These are phyloP conservation scores for Oryza australiensis DNA, from an alignment of 176 grass and related monocot species.

Conservation along the genomic window DNA sequence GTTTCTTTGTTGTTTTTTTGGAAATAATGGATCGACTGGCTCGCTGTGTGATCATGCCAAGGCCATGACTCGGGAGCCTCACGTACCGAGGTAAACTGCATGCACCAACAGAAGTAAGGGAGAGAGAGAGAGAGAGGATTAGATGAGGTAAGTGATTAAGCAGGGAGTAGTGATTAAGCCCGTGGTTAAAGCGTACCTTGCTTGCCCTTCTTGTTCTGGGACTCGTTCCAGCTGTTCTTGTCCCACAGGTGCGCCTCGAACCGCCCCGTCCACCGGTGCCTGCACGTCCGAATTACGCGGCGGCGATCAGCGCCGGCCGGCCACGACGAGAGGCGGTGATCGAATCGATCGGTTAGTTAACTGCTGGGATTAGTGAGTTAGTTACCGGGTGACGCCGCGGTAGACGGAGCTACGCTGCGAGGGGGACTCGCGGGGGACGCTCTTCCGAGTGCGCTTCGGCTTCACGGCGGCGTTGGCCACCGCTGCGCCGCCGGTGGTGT, in stretches of 20 bases:
- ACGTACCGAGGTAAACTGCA: slow-evolving; percentile 95
- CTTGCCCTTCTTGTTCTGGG: slow-evolving; percentile 96
- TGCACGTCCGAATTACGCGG: background rate
- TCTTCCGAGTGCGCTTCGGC: slow-evolving; percentile 81
- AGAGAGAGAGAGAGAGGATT: slow-evolving; percentile 4
- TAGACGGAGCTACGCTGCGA: slow-evolving; percentile 83
- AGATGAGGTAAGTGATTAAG: background rate
- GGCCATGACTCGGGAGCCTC: slow-evolving; percentile 59
- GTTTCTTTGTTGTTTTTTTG: too few relatives aligned
- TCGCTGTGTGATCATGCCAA: slow-evolving; percentile 33
- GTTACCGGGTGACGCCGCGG: slow-evolving; percentile 81
- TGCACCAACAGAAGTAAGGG: slow-evolving; percentile 38
- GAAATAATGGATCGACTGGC: background rate
- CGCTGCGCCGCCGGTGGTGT: background rate
- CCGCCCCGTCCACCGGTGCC: slow-evolving; percentile 91
- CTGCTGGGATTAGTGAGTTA: too few relatives aligned
- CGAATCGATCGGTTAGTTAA: background rate
- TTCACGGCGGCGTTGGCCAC: background rate
- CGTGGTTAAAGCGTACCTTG: slow-evolving; percentile 52
- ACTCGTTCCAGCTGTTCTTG: slow-evolving; percentile 92
- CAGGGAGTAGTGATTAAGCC: background rate
- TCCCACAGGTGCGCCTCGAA: slow-evolving; percentile 98
- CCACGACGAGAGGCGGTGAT: too few relatives aligned
- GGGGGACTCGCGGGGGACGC: slow-evolving; percentile 62
- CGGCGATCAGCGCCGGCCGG: background rate